phyloP scores from a whole-genome alignment of 139 green algal genomes.

The Chlamydomonas sp. region DNA sequence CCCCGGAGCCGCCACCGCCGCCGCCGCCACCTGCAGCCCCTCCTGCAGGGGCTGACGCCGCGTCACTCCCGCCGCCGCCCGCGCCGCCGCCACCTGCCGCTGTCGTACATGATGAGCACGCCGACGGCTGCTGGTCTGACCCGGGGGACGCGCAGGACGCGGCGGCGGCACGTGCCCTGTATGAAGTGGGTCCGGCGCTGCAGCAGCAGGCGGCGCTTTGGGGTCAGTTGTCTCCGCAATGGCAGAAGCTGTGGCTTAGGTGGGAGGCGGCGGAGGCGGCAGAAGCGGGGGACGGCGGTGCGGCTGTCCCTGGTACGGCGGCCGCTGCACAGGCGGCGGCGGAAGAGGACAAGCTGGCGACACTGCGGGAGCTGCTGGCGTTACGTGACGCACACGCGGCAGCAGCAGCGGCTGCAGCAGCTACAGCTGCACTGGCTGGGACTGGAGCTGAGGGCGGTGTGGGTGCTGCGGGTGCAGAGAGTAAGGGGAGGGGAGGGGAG shows the following conservation, averaged over 20 bases:
- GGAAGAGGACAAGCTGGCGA: constrained; percentile 46
- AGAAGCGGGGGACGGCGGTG: neutral
- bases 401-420: neutral
- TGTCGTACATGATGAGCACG: neutral
- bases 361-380: constrained; percentile 42
- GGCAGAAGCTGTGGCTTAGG: constrained; percentile 62
- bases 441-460: too few species aligned
- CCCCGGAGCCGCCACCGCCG: neutral
- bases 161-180: constrained; percentile 76
- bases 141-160: constrained; percentile 87
- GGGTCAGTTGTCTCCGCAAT: constrained; percentile 52
- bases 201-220: constrained; percentile 39
- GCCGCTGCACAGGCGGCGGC: constrained; percentile 6
- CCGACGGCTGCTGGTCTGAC: neutral
- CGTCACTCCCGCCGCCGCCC: neutral
- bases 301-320: neutral
- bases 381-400: neutral
- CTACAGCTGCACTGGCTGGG: too few species aligned
- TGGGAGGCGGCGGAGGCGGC: constrained; percentile 46
- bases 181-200: constrained; percentile 52
- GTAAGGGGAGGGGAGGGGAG: neutral
- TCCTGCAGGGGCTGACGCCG: too few species aligned
- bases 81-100: neutral
- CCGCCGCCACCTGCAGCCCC: neutral
- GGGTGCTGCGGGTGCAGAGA: too few species aligned